These are phyloP conservation scores for Cyberlindnera xylosilytica DNA, from an alignment of 805 yeast species.

Conservation along the genomic window DNA sequence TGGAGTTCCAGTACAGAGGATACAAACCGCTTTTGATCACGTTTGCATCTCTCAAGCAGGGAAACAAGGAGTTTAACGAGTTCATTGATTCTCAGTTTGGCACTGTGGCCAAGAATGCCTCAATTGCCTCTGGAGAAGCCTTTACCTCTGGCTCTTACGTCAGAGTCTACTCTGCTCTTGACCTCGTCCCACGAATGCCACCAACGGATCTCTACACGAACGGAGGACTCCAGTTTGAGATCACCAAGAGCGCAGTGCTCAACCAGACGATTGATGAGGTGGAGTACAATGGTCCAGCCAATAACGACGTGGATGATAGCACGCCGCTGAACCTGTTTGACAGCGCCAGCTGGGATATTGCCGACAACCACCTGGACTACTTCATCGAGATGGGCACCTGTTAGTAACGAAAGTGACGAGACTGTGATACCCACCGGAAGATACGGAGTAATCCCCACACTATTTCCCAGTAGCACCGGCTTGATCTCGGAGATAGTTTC, in stretches of 20 bases:
- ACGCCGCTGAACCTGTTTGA: background rate
- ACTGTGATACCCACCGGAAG: too few relatives aligned
- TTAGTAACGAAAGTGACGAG: background rate
- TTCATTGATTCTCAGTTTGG: conserved; percentile 52
- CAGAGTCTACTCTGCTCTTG: conserved; percentile 54
- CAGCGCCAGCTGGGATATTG: background rate
- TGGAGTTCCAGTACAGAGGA: conserved; percentile 56
- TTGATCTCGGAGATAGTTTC: too few relatives aligned
- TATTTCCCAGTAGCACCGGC: too few relatives aligned
- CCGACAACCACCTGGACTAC: conserved; percentile 2
- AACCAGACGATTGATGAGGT: conserved; percentile 1
- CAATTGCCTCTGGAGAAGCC: conserved; percentile 30
- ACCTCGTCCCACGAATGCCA: conserved; percentile 59
- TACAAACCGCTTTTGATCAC: conserved; percentile 52
- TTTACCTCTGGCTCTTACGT: conserved; percentile 33
- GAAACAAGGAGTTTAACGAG: conserved; percentile 45
- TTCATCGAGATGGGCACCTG: conserved; percentile 3
- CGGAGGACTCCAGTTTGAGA: conserved; percentile 32
- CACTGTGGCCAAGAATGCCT: conserved; percentile 31
- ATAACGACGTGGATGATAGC: conserved; percentile 1
- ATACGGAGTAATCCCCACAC: too few relatives aligned
- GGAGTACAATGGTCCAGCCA: conserved; percentile 1
- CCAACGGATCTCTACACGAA: conserved; percentile 37
- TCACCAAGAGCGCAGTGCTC: conserved; percentile 15
- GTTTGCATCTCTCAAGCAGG: conserved; percentile 65